Conservation (phyloP, 2,329 filamentous ascomycete species). For the Cytospora piceicola region DNA sequence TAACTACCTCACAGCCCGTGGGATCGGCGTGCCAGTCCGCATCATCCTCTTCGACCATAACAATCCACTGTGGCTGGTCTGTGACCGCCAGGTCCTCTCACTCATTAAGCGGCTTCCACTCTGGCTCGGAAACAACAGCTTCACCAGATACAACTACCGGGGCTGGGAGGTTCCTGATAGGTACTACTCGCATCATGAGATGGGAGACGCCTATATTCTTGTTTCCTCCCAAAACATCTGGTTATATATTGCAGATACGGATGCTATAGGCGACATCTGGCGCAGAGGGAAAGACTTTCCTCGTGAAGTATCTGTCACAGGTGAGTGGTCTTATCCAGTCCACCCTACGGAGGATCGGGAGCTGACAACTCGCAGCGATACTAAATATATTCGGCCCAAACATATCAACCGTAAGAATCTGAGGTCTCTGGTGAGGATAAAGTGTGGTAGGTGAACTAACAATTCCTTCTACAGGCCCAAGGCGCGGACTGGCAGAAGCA, state of each 20-base stretch:
- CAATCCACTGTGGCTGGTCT: conserved; percentile 40
- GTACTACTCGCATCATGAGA: conserved; percentile 31
- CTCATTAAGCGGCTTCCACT: conserved; percentile 34
- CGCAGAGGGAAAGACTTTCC: conserved; percentile 7
- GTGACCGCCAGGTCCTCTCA: conserved; percentile 35
- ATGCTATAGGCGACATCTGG: conserved; percentile 8
- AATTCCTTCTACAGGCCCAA: background rate
- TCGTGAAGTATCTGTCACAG: conserved; percentile 15
- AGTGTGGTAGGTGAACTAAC: too few species aligned
- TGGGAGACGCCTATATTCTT: conserved; percentile 34
- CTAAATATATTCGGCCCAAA: conserved; percentile 22
- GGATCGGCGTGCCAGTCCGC: conserved; percentile 40
- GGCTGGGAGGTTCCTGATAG: conserved; percentile 32
- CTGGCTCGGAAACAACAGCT: conserved; percentile 36
- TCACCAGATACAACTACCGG: conserved; percentile 40
- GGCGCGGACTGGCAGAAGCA: conserved; percentile 19
- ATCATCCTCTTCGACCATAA: conserved; percentile 38
- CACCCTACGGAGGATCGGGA: too few species aligned
- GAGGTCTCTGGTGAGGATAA: too few species aligned
- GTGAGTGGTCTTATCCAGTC: too few species aligned
- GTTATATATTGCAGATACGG: conserved; percentile 13
- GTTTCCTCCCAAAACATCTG: conserved; percentile 8
- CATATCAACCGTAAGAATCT: conserved; percentile 14
- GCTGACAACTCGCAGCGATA: background rate
- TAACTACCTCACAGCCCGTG: conserved; percentile 34